Base-by-base conservation (phyloP, 192 early-diverging fungal species). In the Chytriomyces sp. region DNA sequence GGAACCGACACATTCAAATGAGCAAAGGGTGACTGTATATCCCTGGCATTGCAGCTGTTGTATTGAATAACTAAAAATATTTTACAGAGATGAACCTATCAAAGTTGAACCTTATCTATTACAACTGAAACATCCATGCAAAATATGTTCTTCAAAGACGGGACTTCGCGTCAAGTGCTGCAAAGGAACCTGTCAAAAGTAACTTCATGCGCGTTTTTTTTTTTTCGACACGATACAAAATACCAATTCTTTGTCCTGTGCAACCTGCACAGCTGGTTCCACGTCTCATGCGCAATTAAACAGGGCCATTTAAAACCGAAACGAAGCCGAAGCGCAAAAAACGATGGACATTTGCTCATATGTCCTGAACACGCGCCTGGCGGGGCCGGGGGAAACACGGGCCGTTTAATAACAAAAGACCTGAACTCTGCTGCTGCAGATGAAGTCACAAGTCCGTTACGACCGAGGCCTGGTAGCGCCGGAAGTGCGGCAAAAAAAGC, bases 241-340 rank as follows among this genome's bases (percentile, higher is more conserved):
- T 26, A 64, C 5, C 20, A 13, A 28, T 26, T 26, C 11, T 26
- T 13, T 43, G 2, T 13, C 11, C 35, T 43, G 13, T 13, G 3
- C 24, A 13, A 11, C 16, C 23, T 18, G 23, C 9, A 11, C 47
- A 50, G 47, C 24, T 24, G 69, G 20, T 71, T 71, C 26, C 69
- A 71, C 26, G 47, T 71, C n/a, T 59, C 50, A 4, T 71, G 69
- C 45, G 69, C 69, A 9, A 71, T 71, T 50, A 71, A 71, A 16
- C 49, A 57, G 9, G 69, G 69, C 18, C 18, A 10, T 53, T 43
- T 71, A 44, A 57, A 35, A 28, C 69, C 69, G 50, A 53, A 60
- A 26, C n/a, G 35, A 60, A 71, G 26, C 13, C 28, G 47, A 16
- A 57, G 49, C 13, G 69, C 20, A 18, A 50, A 59, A 59, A 50